Conservation (phyloP, 345 rosid species). For the Lagerstroemia speciosa region DNA sequence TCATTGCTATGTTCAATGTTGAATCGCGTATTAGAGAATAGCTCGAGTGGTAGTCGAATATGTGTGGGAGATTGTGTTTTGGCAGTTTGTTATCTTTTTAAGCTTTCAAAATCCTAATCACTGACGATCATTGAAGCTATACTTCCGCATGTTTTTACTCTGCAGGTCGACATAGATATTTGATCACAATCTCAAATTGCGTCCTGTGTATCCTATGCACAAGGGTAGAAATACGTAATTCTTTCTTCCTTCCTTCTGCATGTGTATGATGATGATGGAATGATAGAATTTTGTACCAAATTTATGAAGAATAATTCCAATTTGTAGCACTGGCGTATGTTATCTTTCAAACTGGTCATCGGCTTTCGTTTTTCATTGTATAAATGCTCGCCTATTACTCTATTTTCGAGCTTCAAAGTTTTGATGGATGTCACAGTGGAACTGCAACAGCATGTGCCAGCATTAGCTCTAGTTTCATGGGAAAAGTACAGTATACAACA, state of each 20-base stretch:
- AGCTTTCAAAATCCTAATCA: not conserved
- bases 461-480: too few relatives aligned
- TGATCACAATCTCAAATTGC: not conserved
- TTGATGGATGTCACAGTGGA: too few relatives aligned
- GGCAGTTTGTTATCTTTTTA: not conserved
- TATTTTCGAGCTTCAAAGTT: too few relatives aligned
- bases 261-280: not conserved
- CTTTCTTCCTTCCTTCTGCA: not conserved
- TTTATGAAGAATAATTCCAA: too few relatives aligned
- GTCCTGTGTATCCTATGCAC: not conserved
- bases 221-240: not conserved
- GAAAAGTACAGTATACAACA: not conserved
- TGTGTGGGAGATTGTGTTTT: not conserved
- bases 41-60: not conserved
- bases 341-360: not conserved
- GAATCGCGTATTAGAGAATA: not conserved
- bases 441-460: too few relatives aligned
- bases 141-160: not conserved
- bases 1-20: not conserved
- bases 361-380: not conserved
- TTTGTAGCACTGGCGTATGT: not conserved
- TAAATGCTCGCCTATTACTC: too few relatives aligned
- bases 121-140: not conserved
- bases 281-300: not conserved
- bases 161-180: not conserved